These are phyloP conservation scores for Zymoseptoria passerinii DNA, from an alignment of 2,329 filamentous ascomycete species.

Conservation along the genomic window DNA sequence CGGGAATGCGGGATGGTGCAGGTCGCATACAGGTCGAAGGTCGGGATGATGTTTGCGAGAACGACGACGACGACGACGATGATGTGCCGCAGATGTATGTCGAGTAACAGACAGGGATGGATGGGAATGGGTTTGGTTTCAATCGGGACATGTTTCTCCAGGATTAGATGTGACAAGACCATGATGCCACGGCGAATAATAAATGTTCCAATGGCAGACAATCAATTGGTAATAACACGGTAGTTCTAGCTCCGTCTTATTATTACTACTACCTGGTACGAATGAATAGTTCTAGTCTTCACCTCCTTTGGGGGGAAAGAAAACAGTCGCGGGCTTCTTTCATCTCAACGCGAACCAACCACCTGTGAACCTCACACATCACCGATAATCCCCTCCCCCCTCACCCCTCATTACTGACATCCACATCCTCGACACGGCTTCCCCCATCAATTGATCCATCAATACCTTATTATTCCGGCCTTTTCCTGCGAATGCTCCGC, in stretches of 20 bases:
- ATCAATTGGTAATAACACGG: background rate
- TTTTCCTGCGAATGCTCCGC: background rate
- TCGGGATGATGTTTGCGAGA: no score
- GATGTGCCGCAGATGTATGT: background rate
- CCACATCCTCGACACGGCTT: background rate
- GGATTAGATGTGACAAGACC: background rate
- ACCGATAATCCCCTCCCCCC: background rate
- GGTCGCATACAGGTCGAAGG: background rate
- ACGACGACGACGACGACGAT: background rate
- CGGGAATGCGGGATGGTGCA: background rate
- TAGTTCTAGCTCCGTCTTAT: background rate
- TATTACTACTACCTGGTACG: no score
- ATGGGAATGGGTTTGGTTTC: background rate
- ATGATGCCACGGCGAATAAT: background rate
- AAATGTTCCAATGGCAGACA: background rate
- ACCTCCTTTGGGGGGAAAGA: no score
- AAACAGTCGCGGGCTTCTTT: no score
- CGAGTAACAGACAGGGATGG: background rate
- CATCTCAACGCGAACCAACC: no score
- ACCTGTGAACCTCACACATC: background rate
- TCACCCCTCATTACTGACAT: background rate
- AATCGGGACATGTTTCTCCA: background rate
- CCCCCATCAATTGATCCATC: background rate
- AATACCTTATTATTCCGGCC: background rate
- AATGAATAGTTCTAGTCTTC: no score